phyloP scores from a whole-genome alignment of 169 alveolate genomes.

The Plasmodium reichenowi region DNA sequence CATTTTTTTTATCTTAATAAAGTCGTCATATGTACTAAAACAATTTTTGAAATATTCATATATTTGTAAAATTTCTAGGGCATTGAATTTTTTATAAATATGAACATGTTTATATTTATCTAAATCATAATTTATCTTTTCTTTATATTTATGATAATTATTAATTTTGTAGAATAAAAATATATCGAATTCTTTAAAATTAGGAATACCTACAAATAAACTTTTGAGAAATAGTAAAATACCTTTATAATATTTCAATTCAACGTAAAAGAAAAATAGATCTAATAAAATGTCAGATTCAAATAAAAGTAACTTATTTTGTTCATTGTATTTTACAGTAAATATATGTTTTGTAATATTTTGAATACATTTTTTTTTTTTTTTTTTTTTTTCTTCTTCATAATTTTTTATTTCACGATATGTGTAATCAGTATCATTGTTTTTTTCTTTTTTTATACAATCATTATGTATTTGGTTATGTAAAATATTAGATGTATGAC shows the following conservation, averaged over 20 bases:
- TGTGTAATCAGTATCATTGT: background rate
- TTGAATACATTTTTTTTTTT: too few species aligned
- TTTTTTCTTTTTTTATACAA: background rate
- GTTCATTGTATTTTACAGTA: conserved; percentile 19
- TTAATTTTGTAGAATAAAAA: conserved; percentile 24
- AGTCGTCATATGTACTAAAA: conserved; percentile 54
- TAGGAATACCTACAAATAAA: conserved; percentile 25
- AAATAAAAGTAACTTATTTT: conserved; percentile 15
- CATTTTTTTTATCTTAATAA: conserved; percentile 5
- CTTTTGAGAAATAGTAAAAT: conserved; percentile 47
- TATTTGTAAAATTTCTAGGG: conserved; percentile 29
- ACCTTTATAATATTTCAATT: conserved; percentile 39
- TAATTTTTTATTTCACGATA: too few species aligned
- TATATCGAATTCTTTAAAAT: conserved; percentile 41
- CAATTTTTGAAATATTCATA: conserved; percentile 48
- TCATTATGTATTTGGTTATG: background rate
- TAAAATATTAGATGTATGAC: background rate
- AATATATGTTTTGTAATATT: background rate
- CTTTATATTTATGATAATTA: background rate
- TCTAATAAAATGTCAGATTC: conserved; percentile 43
- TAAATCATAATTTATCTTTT: background rate
- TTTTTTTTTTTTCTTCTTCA: too few species aligned
- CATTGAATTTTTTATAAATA: conserved; percentile 39
- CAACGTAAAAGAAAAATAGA: conserved; percentile 31
- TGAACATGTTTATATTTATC: background rate